Percentiles rank a stretch among this genome's conserved stretches.
Conservation (phyloP, 2,329 filamentous ascomycete species). For the Penicillium sp. region DNA sequence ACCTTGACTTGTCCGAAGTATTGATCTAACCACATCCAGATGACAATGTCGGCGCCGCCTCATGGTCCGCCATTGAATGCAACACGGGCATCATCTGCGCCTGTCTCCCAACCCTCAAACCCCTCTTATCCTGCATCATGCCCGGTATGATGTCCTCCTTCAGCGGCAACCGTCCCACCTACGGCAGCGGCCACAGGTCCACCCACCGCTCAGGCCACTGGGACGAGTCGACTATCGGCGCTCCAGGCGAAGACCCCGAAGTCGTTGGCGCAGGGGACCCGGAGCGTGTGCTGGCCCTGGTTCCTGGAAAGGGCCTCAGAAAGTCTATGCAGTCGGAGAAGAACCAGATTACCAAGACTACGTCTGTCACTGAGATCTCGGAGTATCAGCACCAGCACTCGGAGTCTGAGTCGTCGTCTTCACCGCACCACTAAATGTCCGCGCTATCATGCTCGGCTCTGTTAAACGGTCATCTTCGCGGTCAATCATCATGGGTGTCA, state of each 20-base stretch:
- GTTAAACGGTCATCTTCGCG: not conserved
- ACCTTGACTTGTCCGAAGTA: not conserved
- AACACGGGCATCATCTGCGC: conserved; percentile 44
- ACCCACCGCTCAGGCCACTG: conserved; percentile 25
- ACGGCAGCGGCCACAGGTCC: conserved; percentile 13
- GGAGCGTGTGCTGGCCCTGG: conserved; percentile 25
- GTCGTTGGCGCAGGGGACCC: conserved; percentile 23
- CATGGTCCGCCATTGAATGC: conserved; percentile 42
- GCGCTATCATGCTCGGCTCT: not conserved
- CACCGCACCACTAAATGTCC: not conserved
- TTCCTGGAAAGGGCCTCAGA: conserved; percentile 10
- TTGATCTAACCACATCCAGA: conserved; percentile 21
- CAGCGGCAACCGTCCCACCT: conserved; percentile 15
- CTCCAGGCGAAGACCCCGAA: conserved; percentile 29
- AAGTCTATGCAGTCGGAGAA: conserved; percentile 11
- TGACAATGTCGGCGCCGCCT: conserved; percentile 36
- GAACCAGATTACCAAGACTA: conserved; percentile 1
- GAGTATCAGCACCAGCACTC: conserved; percentile 6
- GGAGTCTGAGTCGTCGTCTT: conserved; percentile 5
- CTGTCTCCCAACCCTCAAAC: conserved; percentile 41
- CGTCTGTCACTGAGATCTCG: conserved; percentile 9
- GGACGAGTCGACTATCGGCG: conserved; percentile 30
- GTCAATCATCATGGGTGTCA: not conserved
- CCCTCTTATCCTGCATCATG: conserved; percentile 31
- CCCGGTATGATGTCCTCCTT: conserved; percentile 31